phyloP scores from a whole-genome alignment of 768 basidiomycete genomes.

The Gloeostereum incarnatum region DNA sequence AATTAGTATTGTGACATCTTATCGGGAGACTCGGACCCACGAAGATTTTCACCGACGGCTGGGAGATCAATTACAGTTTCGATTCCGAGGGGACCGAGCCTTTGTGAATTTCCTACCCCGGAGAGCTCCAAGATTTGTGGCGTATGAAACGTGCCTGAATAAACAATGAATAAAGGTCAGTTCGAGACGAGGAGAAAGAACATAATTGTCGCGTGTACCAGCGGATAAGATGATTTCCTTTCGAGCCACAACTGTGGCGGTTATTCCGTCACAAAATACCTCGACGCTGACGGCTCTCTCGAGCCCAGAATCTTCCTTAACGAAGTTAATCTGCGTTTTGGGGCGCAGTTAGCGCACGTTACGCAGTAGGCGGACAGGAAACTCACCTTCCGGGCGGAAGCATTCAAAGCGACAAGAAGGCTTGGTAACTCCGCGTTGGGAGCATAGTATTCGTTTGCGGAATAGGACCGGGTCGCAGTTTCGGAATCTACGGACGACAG shows the following conservation, averaged over 20 bases:
- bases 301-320: slow-evolving; percentile 6
- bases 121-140: slow-evolving; percentile 44
- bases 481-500: slow-evolving; percentile 9
- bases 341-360: no score
- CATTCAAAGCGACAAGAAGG: slow-evolving; percentile 20
- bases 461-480: slow-evolving; percentile 10
- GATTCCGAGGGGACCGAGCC: slow-evolving; percentile 11
- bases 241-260: slow-evolving; percentile 24
- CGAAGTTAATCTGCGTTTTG: slow-evolving; percentile 12
- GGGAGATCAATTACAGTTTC: slow-evolving; percentile 16
- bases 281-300: slow-evolving; percentile 32
- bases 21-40: slow-evolving; percentile 2
- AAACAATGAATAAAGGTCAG: no score
- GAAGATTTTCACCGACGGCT: slow-evolving; percentile 22
- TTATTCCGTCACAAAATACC: slow-evolving; percentile 21
- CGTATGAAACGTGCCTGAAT: slow-evolving; percentile 25
- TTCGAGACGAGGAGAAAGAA: neutral
- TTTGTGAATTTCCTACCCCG: slow-evolving; percentile 30
- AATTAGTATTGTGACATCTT: neutral
- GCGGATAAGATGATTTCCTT: slow-evolving; percentile 41
- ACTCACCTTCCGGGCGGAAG: slow-evolving; percentile 15
- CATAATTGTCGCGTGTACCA: slow-evolving; percentile 12
- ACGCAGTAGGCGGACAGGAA: no score
- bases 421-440: slow-evolving; percentile 14
- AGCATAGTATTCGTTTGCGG: slow-evolving; percentile 10